phyloP scores from a whole-genome alignment of 306 rosid genomes.

The Vigna nakashimae region DNA sequence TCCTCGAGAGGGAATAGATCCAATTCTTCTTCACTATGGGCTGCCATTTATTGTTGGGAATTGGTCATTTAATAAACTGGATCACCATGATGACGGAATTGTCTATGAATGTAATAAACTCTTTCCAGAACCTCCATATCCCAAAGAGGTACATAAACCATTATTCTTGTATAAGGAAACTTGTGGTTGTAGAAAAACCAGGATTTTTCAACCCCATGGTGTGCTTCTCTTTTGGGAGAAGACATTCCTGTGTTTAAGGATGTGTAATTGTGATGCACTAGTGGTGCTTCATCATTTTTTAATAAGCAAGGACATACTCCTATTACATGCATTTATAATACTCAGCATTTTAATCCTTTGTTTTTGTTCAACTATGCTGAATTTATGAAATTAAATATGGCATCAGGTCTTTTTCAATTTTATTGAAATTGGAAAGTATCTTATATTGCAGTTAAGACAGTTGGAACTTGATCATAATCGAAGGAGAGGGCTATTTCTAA shows the following conservation, averaged over 20 bases:
- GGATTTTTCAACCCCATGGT: background rate
- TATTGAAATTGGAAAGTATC: constrained; percentile 36
- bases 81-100: constrained; percentile 79
- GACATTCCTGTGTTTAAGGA: constrained; percentile 18
- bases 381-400: constrained; percentile 25
- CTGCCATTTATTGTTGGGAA: constrained; percentile 83
- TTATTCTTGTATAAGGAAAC: constrained; percentile 24
- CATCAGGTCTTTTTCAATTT: constrained; percentile 24
- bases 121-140: constrained; percentile 98
- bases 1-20: constrained; percentile 81
- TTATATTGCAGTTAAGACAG: constrained; percentile 62
- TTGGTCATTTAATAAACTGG: constrained; percentile 91
- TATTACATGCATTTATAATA: background rate
- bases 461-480: constrained; percentile 68
- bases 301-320: constrained; percentile 25
- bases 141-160: constrained; percentile 73
- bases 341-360: background rate
- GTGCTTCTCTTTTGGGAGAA: constrained; percentile 5
- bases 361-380: constrained; percentile 13
- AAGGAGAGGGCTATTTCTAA: constrained; percentile 70
- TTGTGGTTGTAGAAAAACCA: constrained; percentile 5
- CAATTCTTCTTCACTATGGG: constrained; percentile 97
- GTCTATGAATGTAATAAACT: constrained; percentile 82
- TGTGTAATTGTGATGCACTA: constrained; percentile 17
- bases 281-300: background rate